Evolutionary conservation across 2,329 filamentous ascomycete genomes (phyloP).

Genomic region (Berkeleyomyces rouxiae): DNA sequence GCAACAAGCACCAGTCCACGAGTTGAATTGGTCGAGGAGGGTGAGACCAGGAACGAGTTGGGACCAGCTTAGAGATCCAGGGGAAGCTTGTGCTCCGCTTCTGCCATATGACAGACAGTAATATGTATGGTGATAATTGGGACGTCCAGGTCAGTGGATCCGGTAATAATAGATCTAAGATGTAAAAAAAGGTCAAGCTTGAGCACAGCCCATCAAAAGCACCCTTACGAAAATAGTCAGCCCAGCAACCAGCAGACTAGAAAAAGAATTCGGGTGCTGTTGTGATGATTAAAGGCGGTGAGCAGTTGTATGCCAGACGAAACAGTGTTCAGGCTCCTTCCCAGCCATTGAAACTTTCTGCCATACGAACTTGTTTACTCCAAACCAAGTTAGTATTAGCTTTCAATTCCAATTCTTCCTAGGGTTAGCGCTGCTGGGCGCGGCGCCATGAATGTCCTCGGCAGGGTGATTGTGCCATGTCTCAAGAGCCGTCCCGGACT

Average conservation of each 20-base stretch:
- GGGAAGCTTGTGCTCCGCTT: not conserved
- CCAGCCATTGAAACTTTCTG: not conserved
- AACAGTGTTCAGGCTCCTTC: not conserved
- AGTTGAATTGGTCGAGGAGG: not conserved
- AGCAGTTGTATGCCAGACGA: not conserved
- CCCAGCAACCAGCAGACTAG: not conserved
- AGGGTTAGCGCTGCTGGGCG: not conserved
- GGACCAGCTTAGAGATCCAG: not conserved
- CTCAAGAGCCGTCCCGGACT: too few species aligned
- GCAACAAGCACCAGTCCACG: not conserved
- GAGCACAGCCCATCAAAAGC: not conserved
- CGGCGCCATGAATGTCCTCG: too few species aligned
- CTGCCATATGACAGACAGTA: slow-evolving; percentile 3
- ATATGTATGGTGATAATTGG: not conserved
- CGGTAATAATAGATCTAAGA: not conserved
- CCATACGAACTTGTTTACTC: not conserved
- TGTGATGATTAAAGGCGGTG: slow-evolving; percentile 1
- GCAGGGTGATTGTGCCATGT: too few species aligned
- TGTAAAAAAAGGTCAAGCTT: not conserved
- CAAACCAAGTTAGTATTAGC: not conserved
- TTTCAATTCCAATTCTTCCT: not conserved
- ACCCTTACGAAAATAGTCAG: not conserved
- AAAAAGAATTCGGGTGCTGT: not conserved
- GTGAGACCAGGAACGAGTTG: not conserved
- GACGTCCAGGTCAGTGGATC: not conserved